Percentiles rank a stretch among this genome's conserved stretches.
Conservation (phyloP, 805 yeast species). For the Starmerella tilneyi region DNA sequence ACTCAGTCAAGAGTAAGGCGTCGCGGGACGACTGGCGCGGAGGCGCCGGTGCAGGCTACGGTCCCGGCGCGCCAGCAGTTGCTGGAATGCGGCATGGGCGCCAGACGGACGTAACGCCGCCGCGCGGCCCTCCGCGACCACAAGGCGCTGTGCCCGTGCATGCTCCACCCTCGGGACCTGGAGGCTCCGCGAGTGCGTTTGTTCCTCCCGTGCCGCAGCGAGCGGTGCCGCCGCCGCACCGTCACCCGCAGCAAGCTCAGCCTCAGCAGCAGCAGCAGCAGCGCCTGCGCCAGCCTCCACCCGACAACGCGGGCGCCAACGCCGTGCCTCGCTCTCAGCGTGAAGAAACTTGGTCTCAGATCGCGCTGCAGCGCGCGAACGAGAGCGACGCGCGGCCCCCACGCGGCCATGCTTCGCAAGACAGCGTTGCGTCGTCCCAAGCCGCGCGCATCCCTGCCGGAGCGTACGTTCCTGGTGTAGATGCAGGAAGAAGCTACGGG, state of each 20-base stretch:
- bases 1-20: constrained; percentile 6
- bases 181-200: too few species aligned
- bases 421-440: constrained; percentile 15
- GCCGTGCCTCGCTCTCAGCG: constrained; percentile 4
- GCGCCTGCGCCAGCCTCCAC: too few species aligned
- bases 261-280: constrained; percentile 3
- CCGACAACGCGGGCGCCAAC: too few species aligned
- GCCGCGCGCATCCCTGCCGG: constrained; percentile 28
- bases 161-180: too few species aligned
- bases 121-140: too few species aligned
- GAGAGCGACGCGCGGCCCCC: background rate
- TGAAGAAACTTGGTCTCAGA: constrained; percentile 14
- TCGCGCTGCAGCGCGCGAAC: constrained; percentile 3
- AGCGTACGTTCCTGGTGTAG: constrained; percentile 26
- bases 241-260: constrained; percentile 1
- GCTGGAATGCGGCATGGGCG: too few species aligned
- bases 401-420: constrained; percentile 1
- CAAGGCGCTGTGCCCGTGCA: too few species aligned
- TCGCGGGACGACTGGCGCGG: constrained; percentile 1
- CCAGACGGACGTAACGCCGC: too few species aligned
- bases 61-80: constrained; percentile 6
- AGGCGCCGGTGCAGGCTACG: background rate
- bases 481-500: constrained; percentile 21
- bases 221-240: too few species aligned
- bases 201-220: too few species aligned